Conservation (phyloP, 805 yeast genomes). For the Kodamaea lidongshanica region DNA sequence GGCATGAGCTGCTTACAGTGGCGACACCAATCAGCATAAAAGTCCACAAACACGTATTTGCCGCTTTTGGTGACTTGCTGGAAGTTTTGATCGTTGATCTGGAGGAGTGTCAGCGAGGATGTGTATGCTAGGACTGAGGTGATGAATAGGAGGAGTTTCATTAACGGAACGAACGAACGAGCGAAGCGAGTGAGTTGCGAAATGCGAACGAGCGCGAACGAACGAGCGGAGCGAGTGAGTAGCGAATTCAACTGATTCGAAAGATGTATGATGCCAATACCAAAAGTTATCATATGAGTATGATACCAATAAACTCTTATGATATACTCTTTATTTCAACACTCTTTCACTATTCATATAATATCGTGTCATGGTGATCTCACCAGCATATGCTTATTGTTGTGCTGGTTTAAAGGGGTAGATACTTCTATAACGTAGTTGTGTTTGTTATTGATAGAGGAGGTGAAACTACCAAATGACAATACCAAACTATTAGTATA, state of each 20-base stretch:
- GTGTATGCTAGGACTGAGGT: constrained; percentile 7
- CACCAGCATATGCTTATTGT: no score
- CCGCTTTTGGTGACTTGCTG: constrained; percentile 52
- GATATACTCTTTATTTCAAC: not conserved
- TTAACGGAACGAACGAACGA: constrained; percentile 3
- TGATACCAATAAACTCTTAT: not conserved
- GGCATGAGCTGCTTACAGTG: constrained; percentile 61
- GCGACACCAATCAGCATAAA: constrained; percentile 68
- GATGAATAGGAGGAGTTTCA: constrained; percentile 6
- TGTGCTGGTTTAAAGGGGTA: no score
- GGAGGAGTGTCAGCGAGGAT: constrained; percentile 27
- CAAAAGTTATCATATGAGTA: no score
- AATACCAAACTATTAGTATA: no score
- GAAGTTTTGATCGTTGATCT: constrained; percentile 45
- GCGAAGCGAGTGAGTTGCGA: not conserved
- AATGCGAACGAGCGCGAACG: not conserved
- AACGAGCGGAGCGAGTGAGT: no score
- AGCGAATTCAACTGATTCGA: no score
- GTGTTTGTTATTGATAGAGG: no score
- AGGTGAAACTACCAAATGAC: no score
- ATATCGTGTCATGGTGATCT: no score
- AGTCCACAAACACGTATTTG: constrained; percentile 39
- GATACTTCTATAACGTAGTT: no score
- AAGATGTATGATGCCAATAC: no score
- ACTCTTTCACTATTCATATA: no score